Evolutionary conservation across 768 basidiomycete genomes (phyloP).

Genomic region (Coprinopsis strossmayeri): DNA sequence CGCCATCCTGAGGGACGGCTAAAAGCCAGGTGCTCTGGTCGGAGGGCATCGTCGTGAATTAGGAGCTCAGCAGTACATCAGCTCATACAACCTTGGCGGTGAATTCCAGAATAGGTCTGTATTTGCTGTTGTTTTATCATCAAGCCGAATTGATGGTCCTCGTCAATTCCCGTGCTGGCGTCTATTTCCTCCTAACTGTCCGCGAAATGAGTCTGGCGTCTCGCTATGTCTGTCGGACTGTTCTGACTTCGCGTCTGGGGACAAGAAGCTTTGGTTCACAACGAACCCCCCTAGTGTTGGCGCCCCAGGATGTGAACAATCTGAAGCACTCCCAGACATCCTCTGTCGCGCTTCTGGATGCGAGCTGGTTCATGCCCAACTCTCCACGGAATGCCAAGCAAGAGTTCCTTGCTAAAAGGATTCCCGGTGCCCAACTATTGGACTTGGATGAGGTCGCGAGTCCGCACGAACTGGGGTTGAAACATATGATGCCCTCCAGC

Average conservation of each 20-base stretch:
- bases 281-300: constrained; percentile 40
- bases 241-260: neutral
- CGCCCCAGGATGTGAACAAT: constrained; percentile 41
- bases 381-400: constrained; percentile 59
- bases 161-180: neutral
- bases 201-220: neutral
- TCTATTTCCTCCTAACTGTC: no score
- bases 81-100: constrained; percentile 10
- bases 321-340: constrained; percentile 25
- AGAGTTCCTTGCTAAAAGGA: constrained; percentile 62
- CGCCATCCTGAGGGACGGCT: constrained; percentile 80
- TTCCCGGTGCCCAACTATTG: constrained; percentile 69
- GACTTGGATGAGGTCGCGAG: constrained; percentile 78
- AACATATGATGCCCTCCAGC: constrained; percentile 88
- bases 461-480: constrained; percentile 69
- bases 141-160: neutral
- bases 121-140: constrained; percentile 14
- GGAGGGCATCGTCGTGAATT: constrained; percentile 65
- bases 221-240: neutral
- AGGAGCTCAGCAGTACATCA: constrained; percentile 8
- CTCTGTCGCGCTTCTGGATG: constrained; percentile 54
- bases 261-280: neutral
- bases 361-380: constrained; percentile 94
- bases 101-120: neutral
- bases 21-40: constrained; percentile 95